These are phyloP conservation scores for Annulohypoxylon nitens DNA, from an alignment of 495 filamentous ascomycete species.

Conservation along the genomic window DNA sequence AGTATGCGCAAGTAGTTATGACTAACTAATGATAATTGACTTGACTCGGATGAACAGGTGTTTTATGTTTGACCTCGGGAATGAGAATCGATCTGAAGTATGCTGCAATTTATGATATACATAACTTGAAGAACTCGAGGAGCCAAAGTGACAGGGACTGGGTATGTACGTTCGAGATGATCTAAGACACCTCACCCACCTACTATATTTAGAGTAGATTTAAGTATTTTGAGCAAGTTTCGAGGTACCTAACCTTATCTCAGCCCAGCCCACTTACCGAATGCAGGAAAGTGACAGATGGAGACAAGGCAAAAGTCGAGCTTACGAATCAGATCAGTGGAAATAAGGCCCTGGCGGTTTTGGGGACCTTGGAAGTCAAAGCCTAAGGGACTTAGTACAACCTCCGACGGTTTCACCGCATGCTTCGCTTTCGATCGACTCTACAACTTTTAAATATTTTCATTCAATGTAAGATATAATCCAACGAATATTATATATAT, in stretches of 20 bases:
- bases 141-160: background rate
- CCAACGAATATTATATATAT: background rate
- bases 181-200: background rate
- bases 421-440: background rate
- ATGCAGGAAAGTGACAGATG: conserved; percentile 7
- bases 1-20: conserved; percentile 23
- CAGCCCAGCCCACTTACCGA: conserved; percentile 4
- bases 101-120: background rate
- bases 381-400: background rate
- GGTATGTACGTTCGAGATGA: background rate
- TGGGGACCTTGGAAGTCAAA: background rate
- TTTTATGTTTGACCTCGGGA: background rate
- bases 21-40: conserved; percentile 16
- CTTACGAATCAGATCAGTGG: conserved; percentile 34
- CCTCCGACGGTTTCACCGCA: conserved; percentile 4
- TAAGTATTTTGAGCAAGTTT: conserved; percentile 12
- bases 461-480: background rate
- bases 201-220: background rate
- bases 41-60: background rate
- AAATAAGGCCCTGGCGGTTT: background rate
- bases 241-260: conserved; percentile 12
- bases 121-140: background rate
- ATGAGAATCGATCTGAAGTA: background rate
- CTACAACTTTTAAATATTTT: background rate
- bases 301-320: conserved; percentile 9